Conservation (phyloP, 345 rosid species). For the Moricandia arvensis region DNA sequence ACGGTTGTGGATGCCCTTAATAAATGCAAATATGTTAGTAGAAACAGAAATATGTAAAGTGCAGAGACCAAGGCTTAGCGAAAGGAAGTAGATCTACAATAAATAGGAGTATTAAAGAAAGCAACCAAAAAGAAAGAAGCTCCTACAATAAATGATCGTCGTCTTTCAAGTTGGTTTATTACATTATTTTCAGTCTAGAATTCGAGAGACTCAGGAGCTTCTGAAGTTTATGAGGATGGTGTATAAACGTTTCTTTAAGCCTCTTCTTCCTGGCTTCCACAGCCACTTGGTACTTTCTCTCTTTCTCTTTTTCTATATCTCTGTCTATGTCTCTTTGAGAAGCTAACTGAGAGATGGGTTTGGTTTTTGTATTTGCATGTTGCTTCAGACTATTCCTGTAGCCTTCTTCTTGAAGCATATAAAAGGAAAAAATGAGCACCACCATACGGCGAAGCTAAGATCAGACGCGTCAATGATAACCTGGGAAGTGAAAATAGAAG, state of each 20-base stretch:
- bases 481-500: conserved; percentile 28
- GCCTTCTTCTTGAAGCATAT: conserved; percentile 11
- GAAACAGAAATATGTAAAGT: neutral
- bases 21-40: neutral
- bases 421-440: conserved; percentile 2
- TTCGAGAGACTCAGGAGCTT: neutral
- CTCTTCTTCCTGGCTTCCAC: conserved; percentile 28
- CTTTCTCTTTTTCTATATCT: neutral
- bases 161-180: neutral
- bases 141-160: neutral
- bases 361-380: conserved; percentile 13
- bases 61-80: neutral
- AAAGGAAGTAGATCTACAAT: neutral
- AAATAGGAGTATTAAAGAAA: neutral
- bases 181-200: neutral
- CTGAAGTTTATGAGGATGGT: conserved; percentile 3
- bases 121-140: neutral
- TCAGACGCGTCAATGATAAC: conserved; percentile 10
- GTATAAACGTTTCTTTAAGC: conserved; percentile 25
- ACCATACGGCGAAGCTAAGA: conserved; percentile 7
- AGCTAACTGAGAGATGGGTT: neutral
- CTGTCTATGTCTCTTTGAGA: neutral
- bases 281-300: conserved; percentile 6
- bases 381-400: conserved; percentile 19
- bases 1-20: too few relatives aligned